Evolutionary conservation across 345 rosid species (phyloP).

Genomic region (Linum usitatissimum): DNA sequence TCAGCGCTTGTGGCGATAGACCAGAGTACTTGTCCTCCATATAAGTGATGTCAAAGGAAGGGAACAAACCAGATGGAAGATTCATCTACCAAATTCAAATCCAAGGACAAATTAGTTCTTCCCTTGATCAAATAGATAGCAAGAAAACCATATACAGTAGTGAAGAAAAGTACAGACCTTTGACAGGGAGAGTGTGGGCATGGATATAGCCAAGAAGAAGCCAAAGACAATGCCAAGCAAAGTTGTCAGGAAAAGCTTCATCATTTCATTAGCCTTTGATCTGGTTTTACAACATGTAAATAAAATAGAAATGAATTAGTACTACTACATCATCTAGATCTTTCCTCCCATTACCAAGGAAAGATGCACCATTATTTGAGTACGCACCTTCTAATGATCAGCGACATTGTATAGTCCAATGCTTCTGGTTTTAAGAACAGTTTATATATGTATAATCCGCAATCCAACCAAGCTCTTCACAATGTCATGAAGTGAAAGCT

Average conservation of each 20-base stretch:
- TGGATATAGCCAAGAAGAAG: conserved; percentile 69
- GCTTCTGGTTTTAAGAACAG: background rate
- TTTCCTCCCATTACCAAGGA: conserved; percentile 1
- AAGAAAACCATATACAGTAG: background rate
- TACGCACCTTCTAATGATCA: conserved; percentile 33
- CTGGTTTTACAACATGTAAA: conserved; percentile 37
- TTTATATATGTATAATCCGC: no score
- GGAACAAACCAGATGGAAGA: conserved; percentile 69
- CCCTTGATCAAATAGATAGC: conserved; percentile 1
- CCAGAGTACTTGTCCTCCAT: conserved; percentile 73
- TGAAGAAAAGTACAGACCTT: conserved; percentile 31
- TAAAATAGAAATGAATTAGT: no score
- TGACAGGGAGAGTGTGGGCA: conserved; percentile 64
- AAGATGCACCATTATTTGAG: background rate
- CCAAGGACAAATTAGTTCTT: conserved; percentile 6
- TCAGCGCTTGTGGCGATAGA: conserved; percentile 54
- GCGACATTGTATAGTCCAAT: background rate
- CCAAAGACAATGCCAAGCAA: conserved; percentile 63
- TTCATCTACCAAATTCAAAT: conserved; percentile 47
- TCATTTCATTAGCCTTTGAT: conserved; percentile 46
- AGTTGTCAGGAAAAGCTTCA: conserved; percentile 63
- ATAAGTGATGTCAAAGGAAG: conserved; percentile 71
- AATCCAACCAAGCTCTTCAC: no score
- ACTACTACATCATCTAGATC: background rate
- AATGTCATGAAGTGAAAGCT: no score